Conservation (phyloP, 495 filamentous ascomycete genomes). For the Aspergillus avenaceus region DNA sequence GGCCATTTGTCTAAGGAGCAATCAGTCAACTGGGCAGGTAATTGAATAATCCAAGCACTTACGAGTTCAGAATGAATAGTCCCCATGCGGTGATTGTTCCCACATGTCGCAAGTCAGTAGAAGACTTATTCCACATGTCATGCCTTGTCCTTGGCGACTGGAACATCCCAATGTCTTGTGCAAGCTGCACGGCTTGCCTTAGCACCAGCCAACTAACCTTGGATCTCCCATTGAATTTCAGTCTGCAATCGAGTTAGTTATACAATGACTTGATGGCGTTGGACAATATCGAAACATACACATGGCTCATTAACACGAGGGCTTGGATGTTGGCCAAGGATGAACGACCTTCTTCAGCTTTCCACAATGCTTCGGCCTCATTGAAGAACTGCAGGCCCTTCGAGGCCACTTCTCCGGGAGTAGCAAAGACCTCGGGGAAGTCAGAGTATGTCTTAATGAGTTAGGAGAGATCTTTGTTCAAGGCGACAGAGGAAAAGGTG, state of each 20-base stretch:
- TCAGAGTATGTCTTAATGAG: conserved; percentile 36
- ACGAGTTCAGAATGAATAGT: conserved; percentile 33
- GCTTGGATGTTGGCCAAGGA: conserved; percentile 36
- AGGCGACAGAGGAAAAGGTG: background rate
- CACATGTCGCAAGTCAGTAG: conserved; percentile 19
- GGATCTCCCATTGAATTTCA: conserved; percentile 28
- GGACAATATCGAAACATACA: conserved; percentile 23
- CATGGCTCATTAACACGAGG: conserved; percentile 30
- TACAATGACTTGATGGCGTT: background rate
- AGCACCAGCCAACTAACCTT: conserved; percentile 32
- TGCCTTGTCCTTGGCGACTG: conserved; percentile 8
- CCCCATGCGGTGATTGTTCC: conserved; percentile 32
- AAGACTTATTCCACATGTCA: conserved; percentile 6
- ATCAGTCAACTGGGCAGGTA: conserved; percentile 6
- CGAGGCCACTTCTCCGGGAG: conserved; percentile 21
- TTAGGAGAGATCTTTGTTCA: conserved; percentile 3
- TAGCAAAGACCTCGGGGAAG: conserved; percentile 42
- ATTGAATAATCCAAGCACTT: background rate
- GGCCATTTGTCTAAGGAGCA: conserved; percentile 27
- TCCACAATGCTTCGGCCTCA: conserved; percentile 34
- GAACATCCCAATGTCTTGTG: conserved; percentile 30
- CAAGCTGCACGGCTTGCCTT: conserved; percentile 32
- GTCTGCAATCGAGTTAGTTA: conserved; percentile 22
- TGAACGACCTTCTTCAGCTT: conserved; percentile 27
- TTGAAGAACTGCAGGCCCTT: conserved; percentile 28